Base-by-base conservation (phyloP, 2,329 filamentous ascomycete species). In the Xylaria sp. region DNA sequence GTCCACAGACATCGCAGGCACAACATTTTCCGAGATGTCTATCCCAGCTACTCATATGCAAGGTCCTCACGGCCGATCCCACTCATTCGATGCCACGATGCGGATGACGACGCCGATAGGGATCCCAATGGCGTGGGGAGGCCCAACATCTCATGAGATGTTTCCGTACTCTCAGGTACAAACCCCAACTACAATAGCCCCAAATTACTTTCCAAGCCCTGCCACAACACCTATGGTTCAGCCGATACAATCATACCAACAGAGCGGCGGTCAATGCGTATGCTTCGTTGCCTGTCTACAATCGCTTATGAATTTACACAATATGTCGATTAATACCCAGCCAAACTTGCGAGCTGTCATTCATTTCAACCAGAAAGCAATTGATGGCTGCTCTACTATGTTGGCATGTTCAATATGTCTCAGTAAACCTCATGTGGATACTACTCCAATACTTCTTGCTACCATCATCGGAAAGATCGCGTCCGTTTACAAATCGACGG, bases 401-500 rank as follows among this genome's bases (percentile, higher is more conserved):
- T 78, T 87, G 3, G 76, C 78, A 23, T 87, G 85, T 72, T 62
- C 76, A 0, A 77, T 77, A 27, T 87, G 85, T 74, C 82, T 85
- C 77, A 80, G 77, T 64, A 78, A 79, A 13, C 80, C 81, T 1
- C 82, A 81, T 1, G 81, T 79, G 3, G 81, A 84, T 57, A 84
- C 84, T 1, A 79, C 81, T 0, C 81, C 81, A 5, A 86, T 85
- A 84, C 79, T 86, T 0, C 78, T 86, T n/a, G 83, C 82, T 0
- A 85, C 84, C 0, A 78, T 86, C 23, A 81, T 87, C 21, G 81
- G 81, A 58, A 84, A 85, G 73, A 82, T 85, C 55, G 82, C 83
- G 1, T 82, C 80, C 1, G 81, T 84, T 61, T 86, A 86, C 75
- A 82, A 81, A 65, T 79, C 78, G 21, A 82, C 81, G 1, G 81